A percentile compares a stretch with the other conserved stretches of the same genome.
These are phyloP conservation scores for Trichoderma sp. DNA, from an alignment of 2,329 filamentous ascomycete species.

Conservation along the genomic window DNA sequence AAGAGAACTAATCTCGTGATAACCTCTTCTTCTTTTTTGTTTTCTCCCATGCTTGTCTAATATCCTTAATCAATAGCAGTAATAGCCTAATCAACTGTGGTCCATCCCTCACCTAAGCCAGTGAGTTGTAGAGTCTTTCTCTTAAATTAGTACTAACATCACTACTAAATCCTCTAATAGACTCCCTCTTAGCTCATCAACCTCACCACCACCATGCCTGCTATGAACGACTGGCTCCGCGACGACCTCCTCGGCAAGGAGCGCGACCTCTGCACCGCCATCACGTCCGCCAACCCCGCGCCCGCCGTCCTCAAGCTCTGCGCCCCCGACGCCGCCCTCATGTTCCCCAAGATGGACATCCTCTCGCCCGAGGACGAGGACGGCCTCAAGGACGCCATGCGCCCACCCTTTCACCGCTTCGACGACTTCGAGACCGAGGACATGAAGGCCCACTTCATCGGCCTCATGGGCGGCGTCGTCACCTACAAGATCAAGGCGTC, in stretches of 20 bases:
- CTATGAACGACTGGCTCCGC: slow-evolving; percentile 25
- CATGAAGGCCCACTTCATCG: slow-evolving; percentile 18
- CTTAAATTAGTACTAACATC: neutral
- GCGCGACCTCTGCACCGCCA: slow-evolving; percentile 24
- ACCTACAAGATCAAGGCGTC: slow-evolving; percentile 23
- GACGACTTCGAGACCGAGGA: slow-evolving; percentile 21
- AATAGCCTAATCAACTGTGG: neutral
- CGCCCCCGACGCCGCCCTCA: slow-evolving; percentile 21
- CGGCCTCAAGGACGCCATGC: slow-evolving; percentile 17
- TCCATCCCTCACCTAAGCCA: neutral
- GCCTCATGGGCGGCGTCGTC: slow-evolving; percentile 26
- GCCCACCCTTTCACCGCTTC: slow-evolving; percentile 24
- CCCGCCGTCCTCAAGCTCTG: slow-evolving; percentile 25
- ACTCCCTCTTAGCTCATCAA: neutral
- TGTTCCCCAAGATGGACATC: slow-evolving; percentile 25
- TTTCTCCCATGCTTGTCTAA: neutral
- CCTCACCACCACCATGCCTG: slow-evolving; percentile 8
- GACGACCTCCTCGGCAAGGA: slow-evolving; percentile 25
- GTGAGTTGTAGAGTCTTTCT: neutral
- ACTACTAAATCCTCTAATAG: neutral
- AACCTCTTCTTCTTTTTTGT: neutral
- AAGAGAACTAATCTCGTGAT: neutral
- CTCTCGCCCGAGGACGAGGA: slow-evolving; percentile 22
- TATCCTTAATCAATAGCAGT: neutral
- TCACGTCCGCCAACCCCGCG: slow-evolving; percentile 22